Evolutionary conservation across 2,329 filamentous ascomycete genomes (phyloP).

Genomic region (Fusarium tupiense): DNA sequence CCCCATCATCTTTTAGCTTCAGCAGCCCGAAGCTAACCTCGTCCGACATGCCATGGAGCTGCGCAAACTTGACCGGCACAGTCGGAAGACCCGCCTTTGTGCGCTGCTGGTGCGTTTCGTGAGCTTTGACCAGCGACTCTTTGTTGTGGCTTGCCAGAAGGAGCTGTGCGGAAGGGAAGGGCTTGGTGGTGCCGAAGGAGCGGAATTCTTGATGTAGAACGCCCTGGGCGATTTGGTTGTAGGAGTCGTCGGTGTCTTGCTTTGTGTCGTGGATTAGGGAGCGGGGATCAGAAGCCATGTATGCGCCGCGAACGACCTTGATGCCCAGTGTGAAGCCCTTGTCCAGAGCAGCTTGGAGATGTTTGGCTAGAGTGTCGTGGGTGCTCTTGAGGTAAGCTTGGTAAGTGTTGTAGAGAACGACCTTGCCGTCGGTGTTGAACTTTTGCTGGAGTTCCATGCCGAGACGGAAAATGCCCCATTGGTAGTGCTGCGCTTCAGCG

Average conservation of each 20-base stretch:
- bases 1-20: conserved; percentile 45
- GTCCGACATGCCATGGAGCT: conserved; percentile 68
- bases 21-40: conserved; percentile 63
- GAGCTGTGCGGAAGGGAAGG: conserved; percentile 58
- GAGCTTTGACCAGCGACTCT: conserved; percentile 52
- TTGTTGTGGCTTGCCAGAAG: conserved; percentile 65
- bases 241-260: conserved; percentile 61
- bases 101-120: conserved; percentile 55
- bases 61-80: conserved; percentile 57
- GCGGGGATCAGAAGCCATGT: conserved; percentile 60
- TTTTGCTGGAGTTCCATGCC: conserved; percentile 50
- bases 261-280: conserved; percentile 63
- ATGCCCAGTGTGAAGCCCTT: conserved; percentile 63
- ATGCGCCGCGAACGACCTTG: conserved; percentile 67
- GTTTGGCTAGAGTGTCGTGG: conserved; percentile 52
- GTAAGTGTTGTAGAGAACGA: conserved; percentile 61
- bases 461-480: conserved; percentile 49
- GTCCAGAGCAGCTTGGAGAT: conserved; percentile 56
- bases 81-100: conserved; percentile 48
- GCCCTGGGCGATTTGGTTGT: conserved; percentile 59
- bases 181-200: conserved; percentile 50
- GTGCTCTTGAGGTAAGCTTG: conserved; percentile 65
- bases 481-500: conserved; percentile 58
- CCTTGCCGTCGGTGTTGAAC: conserved; percentile 52
- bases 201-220: conserved; percentile 54